Percentiles rank a stretch among this genome's conserved stretches.
Evolutionary conservation across 2,329 filamentous ascomycete genomes (phyloP).

Genomic region (Neofusicoccum parvum): DNA sequence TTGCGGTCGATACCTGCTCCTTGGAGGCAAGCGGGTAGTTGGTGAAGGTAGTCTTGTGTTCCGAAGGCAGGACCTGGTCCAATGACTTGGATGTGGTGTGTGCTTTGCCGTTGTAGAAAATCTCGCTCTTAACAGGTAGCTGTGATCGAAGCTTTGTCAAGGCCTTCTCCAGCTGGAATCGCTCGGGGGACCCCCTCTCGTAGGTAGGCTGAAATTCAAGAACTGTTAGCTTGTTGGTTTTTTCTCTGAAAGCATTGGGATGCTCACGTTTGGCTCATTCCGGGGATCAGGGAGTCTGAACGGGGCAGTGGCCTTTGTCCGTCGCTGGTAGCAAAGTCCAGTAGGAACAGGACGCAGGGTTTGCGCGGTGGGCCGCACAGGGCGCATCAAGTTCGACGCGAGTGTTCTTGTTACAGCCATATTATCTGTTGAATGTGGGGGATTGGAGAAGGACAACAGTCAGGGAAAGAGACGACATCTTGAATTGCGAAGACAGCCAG

Average conservation of each 20-base stretch:
- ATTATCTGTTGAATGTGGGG: slow-evolving; percentile 14
- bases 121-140: slow-evolving; percentile 32
- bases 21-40: slow-evolving; percentile 81
- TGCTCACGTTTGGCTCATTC: slow-evolving; percentile 32
- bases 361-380: slow-evolving; percentile 9
- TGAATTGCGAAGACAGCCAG: too few species aligned
- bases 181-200: slow-evolving; percentile 32
- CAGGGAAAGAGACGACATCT: too few species aligned
- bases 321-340: slow-evolving; percentile 25
- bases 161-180: slow-evolving; percentile 29
- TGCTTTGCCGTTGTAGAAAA: slow-evolving; percentile 31
- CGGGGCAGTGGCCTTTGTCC: slow-evolving; percentile 32
- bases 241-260: background rate
- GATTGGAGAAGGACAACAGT: background rate
- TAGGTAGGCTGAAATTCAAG: slow-evolving; percentile 26
- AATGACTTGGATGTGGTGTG: slow-evolving; percentile 29
- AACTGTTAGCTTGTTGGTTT: background rate
- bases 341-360: background rate
- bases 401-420: slow-evolving; percentile 25
- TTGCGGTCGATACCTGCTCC: slow-evolving; percentile 75
- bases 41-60: slow-evolving; percentile 72
- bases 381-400: slow-evolving; percentile 22
- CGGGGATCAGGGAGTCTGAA: slow-evolving; percentile 32
- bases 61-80: slow-evolving; percentile 33
- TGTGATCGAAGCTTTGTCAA: slow-evolving; percentile 32